These are phyloP conservation scores for Amylocystis lapponica DNA, from an alignment of 768 basidiomycete genomes.

Conservation along the genomic window DNA sequence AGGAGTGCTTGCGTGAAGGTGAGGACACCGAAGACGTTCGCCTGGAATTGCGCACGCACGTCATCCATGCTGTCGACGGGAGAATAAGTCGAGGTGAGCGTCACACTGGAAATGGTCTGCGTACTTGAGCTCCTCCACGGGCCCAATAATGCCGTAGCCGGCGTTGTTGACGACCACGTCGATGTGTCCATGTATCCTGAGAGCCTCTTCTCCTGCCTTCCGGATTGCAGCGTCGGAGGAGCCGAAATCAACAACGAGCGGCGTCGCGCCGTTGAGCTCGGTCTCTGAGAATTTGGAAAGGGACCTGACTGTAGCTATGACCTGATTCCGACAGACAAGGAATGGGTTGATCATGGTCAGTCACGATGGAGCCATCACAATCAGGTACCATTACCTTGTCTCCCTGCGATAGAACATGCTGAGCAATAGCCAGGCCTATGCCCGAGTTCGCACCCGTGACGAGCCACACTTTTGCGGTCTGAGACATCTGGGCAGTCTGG, in stretches of 20 bases:
- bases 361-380: too few relatives aligned
- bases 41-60: conserved; percentile 20
- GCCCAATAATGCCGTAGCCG: conserved; percentile 31
- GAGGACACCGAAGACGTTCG: conserved; percentile 22
- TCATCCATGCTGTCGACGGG: conserved; percentile 6
- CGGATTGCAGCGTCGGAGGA: conserved; percentile 35
- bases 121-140: conserved; percentile 37
- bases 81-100: too few relatives aligned
- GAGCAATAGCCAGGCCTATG: conserved; percentile 20
- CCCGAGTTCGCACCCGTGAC: conserved; percentile 25
- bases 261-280: conserved; percentile 25
- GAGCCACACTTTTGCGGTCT: conserved; percentile 25
- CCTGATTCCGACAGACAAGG: too few relatives aligned
- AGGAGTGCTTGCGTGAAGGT: conserved; percentile 23
- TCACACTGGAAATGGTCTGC: conserved; percentile 27
- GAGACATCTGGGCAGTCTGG: too few relatives aligned
- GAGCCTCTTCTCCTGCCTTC: conserved; percentile 29
- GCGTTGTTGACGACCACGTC: conserved; percentile 40
- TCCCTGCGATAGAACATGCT: conserved; percentile 19
- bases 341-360: too few relatives aligned
- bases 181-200: conserved; percentile 22
- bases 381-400: conserved; percentile 16
- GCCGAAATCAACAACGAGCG: conserved; percentile 44
- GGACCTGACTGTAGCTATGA: conserved; percentile 52
- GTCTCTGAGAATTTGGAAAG: conserved; percentile 32